Base-by-base conservation (phyloP, 352 stramenopile genomes). In the Phytopythium sindhum region DNA sequence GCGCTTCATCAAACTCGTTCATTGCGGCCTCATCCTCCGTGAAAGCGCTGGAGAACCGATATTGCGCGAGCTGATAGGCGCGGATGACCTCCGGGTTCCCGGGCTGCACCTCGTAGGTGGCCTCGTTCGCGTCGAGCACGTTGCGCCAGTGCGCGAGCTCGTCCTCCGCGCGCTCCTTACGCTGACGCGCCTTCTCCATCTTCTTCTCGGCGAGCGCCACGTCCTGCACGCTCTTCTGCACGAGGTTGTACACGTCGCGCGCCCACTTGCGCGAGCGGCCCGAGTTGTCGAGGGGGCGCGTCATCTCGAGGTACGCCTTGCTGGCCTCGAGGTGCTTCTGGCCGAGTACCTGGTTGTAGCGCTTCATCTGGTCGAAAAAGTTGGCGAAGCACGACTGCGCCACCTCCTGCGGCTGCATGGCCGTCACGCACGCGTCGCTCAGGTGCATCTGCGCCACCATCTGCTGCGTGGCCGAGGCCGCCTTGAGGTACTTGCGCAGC, bases 401-500 rank as follows among this genome's bases (percentile, higher is more conserved):
- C 51, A 93, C 84, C 53, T 95, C 86, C 62, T 93, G 82, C 37
- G 86, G 82, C 65, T 91, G 82, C 67, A 92, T 80, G n/a, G 80
- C 65, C 23, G 80, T 67, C 45, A 95, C 70, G 68, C 82, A 91
- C 37, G 84, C 82, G 69, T 93, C 84, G 57, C 79, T 91, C 42
- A 95, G 68, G 63, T 91, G 86, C 58, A 86, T 87, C 66, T 93
- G 82, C 58, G 84, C 83, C 42, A 92, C 84, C 65, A 91, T 82
- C 44, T 89, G 80, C 77, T 95, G 84, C 63, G 86, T 90, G 29
- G 72, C 70, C 2, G 83, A 87, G 61, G 75, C 86, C 52, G 84
- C 80, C 63, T 90, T 90, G 23, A 95, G 71, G 69, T 95, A 95
- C 71, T 93, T 93, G 67, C 82, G 73, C 41, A 95, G 68, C 64